A percentile compares a stretch with the other conserved stretches of the same genome.
These are phyloP conservation scores for Aureobasidium sp. DNA, from an alignment of 2,329 filamentous ascomycete species.

Conservation along the genomic window DNA sequence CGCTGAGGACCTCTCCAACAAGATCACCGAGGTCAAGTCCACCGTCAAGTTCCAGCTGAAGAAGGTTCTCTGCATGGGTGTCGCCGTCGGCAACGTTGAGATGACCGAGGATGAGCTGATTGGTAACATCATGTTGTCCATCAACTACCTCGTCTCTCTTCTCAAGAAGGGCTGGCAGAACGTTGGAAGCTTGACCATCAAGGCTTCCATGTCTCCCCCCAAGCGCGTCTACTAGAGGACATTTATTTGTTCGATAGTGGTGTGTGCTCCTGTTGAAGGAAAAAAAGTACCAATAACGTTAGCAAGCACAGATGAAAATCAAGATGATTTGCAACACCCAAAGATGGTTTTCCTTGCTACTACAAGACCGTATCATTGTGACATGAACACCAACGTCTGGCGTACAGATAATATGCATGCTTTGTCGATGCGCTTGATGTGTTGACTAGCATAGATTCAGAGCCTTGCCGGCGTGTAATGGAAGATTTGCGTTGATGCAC, in stretches of 20 bases:
- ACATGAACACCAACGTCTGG: background rate
- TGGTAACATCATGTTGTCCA: constrained; percentile 97
- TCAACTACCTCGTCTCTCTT: constrained; percentile 99
- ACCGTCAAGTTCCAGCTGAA: constrained; percentile 99
- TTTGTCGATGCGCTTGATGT: too few species aligned
- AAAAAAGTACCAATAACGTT: background rate
- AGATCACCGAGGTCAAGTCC: constrained; percentile 99
- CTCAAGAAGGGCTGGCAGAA: constrained; percentile 99
- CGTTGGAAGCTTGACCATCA: constrained; percentile 98
- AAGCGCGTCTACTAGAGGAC: constrained; percentile 83
- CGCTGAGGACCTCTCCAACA: constrained; percentile 82
- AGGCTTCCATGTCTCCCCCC: constrained; percentile 99
- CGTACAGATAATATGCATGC: too few species aligned
- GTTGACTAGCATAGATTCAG: too few species aligned
- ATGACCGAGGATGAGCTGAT: constrained; percentile 94
- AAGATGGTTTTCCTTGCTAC: background rate
- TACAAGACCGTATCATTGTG: too few species aligned
- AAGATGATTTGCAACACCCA: constrained; percentile 3
- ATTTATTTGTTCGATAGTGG: constrained; percentile 8
- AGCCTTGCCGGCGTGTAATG: too few species aligned
- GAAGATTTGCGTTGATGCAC: too few species aligned
- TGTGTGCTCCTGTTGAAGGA: background rate
- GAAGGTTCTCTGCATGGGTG: constrained; percentile 99
- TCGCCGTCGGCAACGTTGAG: constrained; percentile 95
- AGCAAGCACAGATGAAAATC: constrained; percentile 10